Evolutionary conservation across 768 basidiomycete species (phyloP), one percentile per base, ranked within the genome.

Genomic region (Amanita exitialis): DNA sequence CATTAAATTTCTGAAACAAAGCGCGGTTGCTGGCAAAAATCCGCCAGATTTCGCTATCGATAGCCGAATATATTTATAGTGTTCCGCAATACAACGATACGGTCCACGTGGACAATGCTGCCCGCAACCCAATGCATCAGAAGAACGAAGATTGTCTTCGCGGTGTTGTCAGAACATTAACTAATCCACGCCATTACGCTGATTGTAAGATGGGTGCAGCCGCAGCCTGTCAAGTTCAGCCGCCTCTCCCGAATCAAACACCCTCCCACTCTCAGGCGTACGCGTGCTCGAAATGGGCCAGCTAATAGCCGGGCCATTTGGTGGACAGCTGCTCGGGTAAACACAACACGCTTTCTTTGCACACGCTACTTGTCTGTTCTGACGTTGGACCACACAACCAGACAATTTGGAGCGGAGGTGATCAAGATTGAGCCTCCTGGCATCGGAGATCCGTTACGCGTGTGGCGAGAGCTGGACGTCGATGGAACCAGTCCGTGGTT

Each of bases 401-500:
- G 83, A 0, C 82, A 85, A 61, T 85, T 77, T 52, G 83, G 83
- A 13, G 85, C 84, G 10, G 82, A 87, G 51, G 67, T 86, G 12
- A 83, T 86, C 65, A 86, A 86, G 58, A 67, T 86, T 9, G 85
- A 86, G 57, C 73, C 82, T 0, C 83, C 83, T 1, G 69, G 68
- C 8, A 66, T 63, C 8, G 84, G 84, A 4, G 83, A 86, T 55
- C 82, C 83, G 5, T 64, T 86, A 21, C 78, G 84, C 4, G 77
- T 82, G 1, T 85, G 82, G 82, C 67, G 84, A 46, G 84, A 86
- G 55, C 70, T 83, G 20, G 84, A 87, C 54, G 69, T 76, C 0
- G 83, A 86, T 55, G 82, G 83, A 1, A 77, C 78, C 0, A 83
- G 83, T 55, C 83, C 82, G 0, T 86, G 85, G 85, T 86, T 83